Evolutionary conservation across 2,329 filamentous ascomycete genomes (phyloP), one percentile per base, ranked within the genome.

Genomic region (Fusarium sp.): DNA sequence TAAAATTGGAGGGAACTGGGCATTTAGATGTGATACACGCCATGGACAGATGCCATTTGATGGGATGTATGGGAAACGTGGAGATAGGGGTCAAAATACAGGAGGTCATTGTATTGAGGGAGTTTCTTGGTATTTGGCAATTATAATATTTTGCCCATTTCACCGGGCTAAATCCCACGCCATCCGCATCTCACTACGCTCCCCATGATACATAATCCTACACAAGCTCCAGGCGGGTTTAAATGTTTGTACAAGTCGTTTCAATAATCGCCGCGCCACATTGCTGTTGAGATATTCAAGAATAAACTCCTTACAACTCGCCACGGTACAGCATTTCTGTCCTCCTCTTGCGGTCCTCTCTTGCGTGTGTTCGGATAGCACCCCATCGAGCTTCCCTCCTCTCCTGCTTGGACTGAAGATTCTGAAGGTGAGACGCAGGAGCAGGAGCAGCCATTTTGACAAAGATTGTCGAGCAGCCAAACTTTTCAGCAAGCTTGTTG

Each of bases 401-500:
- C 59, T 86, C 84, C 65, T 83, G 64, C 76, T 83, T 82, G 58
- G 76, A 79, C 73, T 77, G 77, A 56, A 87, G 77, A 68, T 77
- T 81, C 56, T 82, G 76, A 64, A 80, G 78, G 78, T 90, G 85
- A 73, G 84, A 83, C 7, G 70, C 63, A 36, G 82, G 79, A 22
- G 87, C 81, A 56, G 84, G 80, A 74, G 84, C 84, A 73, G 85
- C 88, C 79, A 89, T 87, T 76, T 85, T 84, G 61, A 91, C 82
- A 72, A 91, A 90, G 45, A 85, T 75, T 19, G 80, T 78, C 36
- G 83, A 84, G 82, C 88, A 90, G 52, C 84, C 77, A 76, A 85
- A 91, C 75, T 85, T 85, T 55, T 78, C 76, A 7, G 88, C 85
- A 33, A 91, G 83, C 47, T 78, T 80, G 38, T 75, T 75, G 44